These are phyloP conservation scores for Grammothele lineata DNA, from an alignment of 768 basidiomycete species.

Conservation along the genomic window DNA sequence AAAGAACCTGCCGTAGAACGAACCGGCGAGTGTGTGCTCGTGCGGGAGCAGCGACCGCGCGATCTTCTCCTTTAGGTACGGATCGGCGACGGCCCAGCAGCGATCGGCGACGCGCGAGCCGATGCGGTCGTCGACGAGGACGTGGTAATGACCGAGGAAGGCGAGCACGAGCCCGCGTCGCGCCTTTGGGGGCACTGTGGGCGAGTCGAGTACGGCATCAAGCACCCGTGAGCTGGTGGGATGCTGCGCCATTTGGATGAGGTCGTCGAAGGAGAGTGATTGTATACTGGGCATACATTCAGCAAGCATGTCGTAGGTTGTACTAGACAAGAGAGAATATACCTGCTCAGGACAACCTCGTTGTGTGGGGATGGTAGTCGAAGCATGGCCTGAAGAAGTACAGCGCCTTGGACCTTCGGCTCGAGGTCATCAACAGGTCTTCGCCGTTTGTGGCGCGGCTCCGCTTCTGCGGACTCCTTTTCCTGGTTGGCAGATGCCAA, in stretches of 20 bases:
- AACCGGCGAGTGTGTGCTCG: slow-evolving; percentile 67
- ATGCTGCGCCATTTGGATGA: slow-evolving; percentile 56
- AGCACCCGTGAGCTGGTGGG: slow-evolving; percentile 75
- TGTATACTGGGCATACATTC: slow-evolving; percentile 7
- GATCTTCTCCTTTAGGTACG: slow-evolving; percentile 93
- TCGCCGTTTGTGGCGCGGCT: slow-evolving; percentile 7
- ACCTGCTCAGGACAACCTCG: slow-evolving; percentile 69
- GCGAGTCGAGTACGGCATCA: slow-evolving; percentile 70
- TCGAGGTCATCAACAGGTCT: slow-evolving; percentile 38
- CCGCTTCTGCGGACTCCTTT: slow-evolving; percentile 20
- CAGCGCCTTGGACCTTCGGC: slow-evolving; percentile 77
- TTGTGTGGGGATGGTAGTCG: slow-evolving; percentile 65
- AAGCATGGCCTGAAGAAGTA: slow-evolving; percentile 82
- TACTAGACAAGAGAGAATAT: slow-evolving; percentile 3
- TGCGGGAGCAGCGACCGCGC: slow-evolving; percentile 72
- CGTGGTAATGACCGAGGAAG: slow-evolving; percentile 75
- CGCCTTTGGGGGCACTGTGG: slow-evolving; percentile 56
- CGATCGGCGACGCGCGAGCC: slow-evolving; percentile 88
- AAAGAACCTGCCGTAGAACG: slow-evolving; percentile 87
- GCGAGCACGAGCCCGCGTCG: slow-evolving; percentile 69
- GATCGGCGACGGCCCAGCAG: slow-evolving; percentile 90
- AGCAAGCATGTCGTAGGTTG: not conserved
- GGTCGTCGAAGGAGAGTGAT: slow-evolving; percentile 48
- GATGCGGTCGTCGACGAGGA: slow-evolving; percentile 83
- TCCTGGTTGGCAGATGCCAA: slow-evolving; percentile 7